phyloP scores from a whole-genome alignment of 805 yeast genomes.

The Deakozyma indianensis region DNA sequence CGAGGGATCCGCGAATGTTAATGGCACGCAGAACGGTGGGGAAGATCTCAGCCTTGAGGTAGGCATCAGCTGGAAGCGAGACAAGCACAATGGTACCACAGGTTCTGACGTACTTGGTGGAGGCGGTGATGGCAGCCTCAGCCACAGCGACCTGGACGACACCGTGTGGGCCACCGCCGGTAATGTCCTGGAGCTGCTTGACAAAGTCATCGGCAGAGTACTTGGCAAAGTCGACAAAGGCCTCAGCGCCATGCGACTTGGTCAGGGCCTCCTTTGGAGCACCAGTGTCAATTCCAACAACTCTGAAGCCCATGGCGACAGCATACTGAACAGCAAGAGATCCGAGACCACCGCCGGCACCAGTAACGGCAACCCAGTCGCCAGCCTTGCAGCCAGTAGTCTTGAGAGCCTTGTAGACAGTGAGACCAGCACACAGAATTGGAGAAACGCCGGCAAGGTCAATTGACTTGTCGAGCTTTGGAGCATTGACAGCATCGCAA shows the following conservation, averaged over 20 bases:
- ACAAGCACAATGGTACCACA: slow-evolving; percentile 59
- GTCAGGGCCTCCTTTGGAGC: slow-evolving; percentile 41
- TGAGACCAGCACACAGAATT: slow-evolving; percentile 64
- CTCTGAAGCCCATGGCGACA: slow-evolving; percentile 61
- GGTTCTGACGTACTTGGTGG: slow-evolving; percentile 45
- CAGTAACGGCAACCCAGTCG: slow-evolving; percentile 63
- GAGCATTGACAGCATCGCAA: slow-evolving; percentile 69
- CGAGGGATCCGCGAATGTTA: slow-evolving; percentile 67
- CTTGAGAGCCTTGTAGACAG: slow-evolving; percentile 54
- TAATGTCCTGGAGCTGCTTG: slow-evolving; percentile 36
- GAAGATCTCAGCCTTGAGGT: slow-evolving; percentile 53
- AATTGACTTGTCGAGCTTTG: slow-evolving; percentile 46
- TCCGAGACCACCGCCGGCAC: slow-evolving; percentile 75
- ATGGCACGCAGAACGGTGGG: slow-evolving; percentile 59
- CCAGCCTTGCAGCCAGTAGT: slow-evolving; percentile 58
- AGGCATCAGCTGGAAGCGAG: slow-evolving; percentile 72
- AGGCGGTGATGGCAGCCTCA: slow-evolving; percentile 48
- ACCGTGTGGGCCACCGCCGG: slow-evolving; percentile 62
- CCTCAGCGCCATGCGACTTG: slow-evolving; percentile 50
- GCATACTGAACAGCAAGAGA: slow-evolving; percentile 64
- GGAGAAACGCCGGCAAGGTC: slow-evolving; percentile 50
- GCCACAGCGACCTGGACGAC: slow-evolving; percentile 65
- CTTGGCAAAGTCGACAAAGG: slow-evolving; percentile 42
- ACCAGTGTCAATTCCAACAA: slow-evolving; percentile 60
- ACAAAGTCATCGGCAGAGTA: slow-evolving; percentile 41